Base-by-base conservation (phyloP, 495 filamentous ascomycete genomes). In the Penicillium angulare region DNA sequence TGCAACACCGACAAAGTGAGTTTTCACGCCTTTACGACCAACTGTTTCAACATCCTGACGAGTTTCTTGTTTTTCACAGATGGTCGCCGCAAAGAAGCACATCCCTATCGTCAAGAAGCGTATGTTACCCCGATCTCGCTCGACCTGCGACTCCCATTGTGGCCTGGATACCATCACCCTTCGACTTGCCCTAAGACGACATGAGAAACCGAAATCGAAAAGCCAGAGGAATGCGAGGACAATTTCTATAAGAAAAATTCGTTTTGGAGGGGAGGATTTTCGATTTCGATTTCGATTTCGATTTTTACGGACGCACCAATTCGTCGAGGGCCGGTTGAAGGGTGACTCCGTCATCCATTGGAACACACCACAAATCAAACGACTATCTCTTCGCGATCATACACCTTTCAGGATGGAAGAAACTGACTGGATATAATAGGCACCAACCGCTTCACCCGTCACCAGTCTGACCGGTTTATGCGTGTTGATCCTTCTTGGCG, bases 81-180 rank as follows among this genome's bases (percentile, higher is more conserved):
- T 98, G 93, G 89, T 89, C 79, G 81, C 90, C 82, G 90, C 92
- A 74, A 96, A 95, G 88, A 92, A 93, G 80, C 92, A 97, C 79
- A 82, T 98, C 70, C 89, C 90, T 68, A 97, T 98, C 82, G 87
- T 98, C 63, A 98, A 98, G 87, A 98, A 98, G 89, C 89, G 89
- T 92, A 91, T 73, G 88, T 88, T 63, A 27, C 38, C 53, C 59
- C 55, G 57, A 58, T 58, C 42, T 41, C n/a, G n/a, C n/a, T 47
- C 52, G 49, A 59, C 49, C 42, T 39, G 33, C 45, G 43, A 57
- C 26, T 34, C 18, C 31, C 38, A 40, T 21, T n/a, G 16, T 32
- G 26, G 38, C 50, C 53, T 61, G 55, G 60, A 61, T 64, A 47
- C 31, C 46, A 51, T 59, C 60, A 55, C 57, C 53, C 50, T 57